A percentile compares a stretch with the other conserved stretches of the same genome.
These are phyloP conservation scores for Candida albicans DNA, from an alignment of 1,139 yeast species.

Conservation along the genomic window DNA sequence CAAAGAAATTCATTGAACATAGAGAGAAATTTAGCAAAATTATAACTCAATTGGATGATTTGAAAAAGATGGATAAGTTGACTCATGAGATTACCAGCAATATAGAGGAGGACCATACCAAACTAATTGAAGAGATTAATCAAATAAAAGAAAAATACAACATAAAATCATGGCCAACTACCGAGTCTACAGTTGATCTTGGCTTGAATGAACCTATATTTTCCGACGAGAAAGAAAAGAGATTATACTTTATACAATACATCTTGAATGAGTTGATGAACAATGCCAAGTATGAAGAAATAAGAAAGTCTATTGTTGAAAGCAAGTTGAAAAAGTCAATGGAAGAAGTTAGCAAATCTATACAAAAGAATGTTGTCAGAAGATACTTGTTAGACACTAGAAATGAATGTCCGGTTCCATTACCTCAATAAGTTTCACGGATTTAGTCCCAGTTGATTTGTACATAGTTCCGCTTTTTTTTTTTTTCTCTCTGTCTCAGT, in stretches of 20 bases:
- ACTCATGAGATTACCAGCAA: constrained; percentile 31
- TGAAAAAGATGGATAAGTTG: constrained; percentile 45
- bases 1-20: constrained; percentile 48
- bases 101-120: constrained; percentile 37
- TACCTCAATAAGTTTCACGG: constrained; percentile 6
- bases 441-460: neutral
- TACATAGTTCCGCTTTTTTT: constrained; percentile 2
- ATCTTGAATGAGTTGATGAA: constrained; percentile 37
- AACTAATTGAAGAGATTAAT: constrained; percentile 43
- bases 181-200: constrained; percentile 39
- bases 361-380: constrained; percentile 43
- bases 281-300: constrained; percentile 23
- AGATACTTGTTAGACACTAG: constrained; percentile 39
- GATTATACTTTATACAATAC: constrained; percentile 28
- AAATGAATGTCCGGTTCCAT: constrained; percentile 37
- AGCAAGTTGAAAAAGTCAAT: constrained; percentile 24
- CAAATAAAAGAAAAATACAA: constrained; percentile 53
- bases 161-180: constrained; percentile 59
- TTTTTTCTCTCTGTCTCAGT: no score
- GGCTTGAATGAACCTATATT: constrained; percentile 26
- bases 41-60: constrained; percentile 47
- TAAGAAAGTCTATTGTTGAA: constrained; percentile 28
- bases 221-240: constrained; percentile 22
- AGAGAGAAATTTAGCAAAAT: constrained; percentile 39
- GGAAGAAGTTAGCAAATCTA: constrained; percentile 24